Conservation (phyloP, 2,329 filamentous ascomycete genomes). For the Nigrospora osmanthi region DNA sequence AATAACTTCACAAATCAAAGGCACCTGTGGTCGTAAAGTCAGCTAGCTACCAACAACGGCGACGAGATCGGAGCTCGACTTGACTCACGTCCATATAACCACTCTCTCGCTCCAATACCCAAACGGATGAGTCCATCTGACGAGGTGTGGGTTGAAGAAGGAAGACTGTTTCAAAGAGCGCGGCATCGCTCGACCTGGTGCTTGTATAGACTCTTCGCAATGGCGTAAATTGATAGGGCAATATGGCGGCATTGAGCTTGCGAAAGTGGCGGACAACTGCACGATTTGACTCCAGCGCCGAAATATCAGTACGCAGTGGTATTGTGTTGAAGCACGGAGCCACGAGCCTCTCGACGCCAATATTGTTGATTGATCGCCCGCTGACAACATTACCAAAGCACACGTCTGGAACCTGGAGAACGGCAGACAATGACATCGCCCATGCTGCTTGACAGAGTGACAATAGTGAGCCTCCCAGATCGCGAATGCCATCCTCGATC, state of each 20-base stretch:
- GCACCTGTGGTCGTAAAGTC: conserved; percentile 34
- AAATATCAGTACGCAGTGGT: conserved; percentile 56
- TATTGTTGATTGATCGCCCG: conserved; percentile 61
- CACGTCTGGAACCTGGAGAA: conserved; percentile 53
- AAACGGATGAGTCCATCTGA: conserved; percentile 45
- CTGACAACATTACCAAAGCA: conserved; percentile 86
- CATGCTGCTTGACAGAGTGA: conserved; percentile 66
- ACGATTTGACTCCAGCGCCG: conserved; percentile 36
- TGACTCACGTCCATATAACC: conserved; percentile 59
- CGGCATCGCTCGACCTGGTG: conserved; percentile 28
- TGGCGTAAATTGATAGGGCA: conserved; percentile 68
- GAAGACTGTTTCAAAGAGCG: conserved; percentile 73
- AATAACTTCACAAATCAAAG: conserved; percentile 68
- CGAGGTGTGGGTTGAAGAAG: conserved; percentile 64
- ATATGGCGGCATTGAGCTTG: conserved; percentile 47
- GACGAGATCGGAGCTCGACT: too few species aligned
- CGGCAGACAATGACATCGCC: conserved; percentile 53
- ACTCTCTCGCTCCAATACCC: conserved; percentile 48
- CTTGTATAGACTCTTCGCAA: conserved; percentile 61
- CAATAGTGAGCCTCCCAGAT: conserved; percentile 53
- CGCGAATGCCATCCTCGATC: conserved; percentile 41
- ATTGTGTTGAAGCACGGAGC: conserved; percentile 91
- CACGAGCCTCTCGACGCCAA: conserved; percentile 63
- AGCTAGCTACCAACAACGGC: conserved; percentile 5
- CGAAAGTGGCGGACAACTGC: conserved; percentile 56